Percentiles rank a stretch among this genome's conserved stretches.
phyloP scores from a whole-genome alignment of 805 yeast genomes.

The Candida nemodendra region DNA sequence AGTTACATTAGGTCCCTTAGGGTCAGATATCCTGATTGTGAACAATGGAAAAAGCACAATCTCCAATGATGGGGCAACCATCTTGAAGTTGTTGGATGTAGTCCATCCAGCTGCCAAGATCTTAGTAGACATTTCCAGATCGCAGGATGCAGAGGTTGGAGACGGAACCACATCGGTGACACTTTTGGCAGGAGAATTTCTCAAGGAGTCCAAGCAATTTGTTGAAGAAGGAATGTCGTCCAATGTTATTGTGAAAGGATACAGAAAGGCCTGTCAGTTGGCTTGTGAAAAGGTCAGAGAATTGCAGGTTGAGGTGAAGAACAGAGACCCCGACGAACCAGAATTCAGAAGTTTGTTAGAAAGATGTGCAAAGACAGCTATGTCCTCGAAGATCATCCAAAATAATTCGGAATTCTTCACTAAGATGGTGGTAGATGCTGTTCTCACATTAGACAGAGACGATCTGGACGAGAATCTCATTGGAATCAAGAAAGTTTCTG shows the following conservation, averaged over 20 bases:
- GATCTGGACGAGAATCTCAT: conserved; percentile 87
- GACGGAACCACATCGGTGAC: conserved; percentile 98
- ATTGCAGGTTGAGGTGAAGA: conserved; percentile 63
- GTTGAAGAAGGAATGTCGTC: conserved; percentile 96
- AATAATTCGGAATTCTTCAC: conserved; percentile 88
- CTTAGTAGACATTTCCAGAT: conserved; percentile 88
- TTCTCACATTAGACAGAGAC: conserved; percentile 75
- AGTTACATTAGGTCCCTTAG: conserved; percentile 96
- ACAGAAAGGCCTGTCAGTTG: conserved; percentile 73
- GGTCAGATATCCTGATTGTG: conserved; percentile 91
- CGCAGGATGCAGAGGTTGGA: conserved; percentile 98
- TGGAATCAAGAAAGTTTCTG: conserved; percentile 92
- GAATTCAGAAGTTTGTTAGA: conserved; percentile 76
- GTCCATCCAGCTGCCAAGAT: conserved; percentile 99
- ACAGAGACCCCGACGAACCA: conserved; percentile 44
- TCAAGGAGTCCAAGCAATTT: conserved; percentile 85
- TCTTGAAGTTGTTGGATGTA: conserved; percentile 84
- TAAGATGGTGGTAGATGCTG: conserved; percentile 96
- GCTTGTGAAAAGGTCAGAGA: conserved; percentile 75
- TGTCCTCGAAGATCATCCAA: conserved; percentile 91
- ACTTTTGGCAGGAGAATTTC: conserved; percentile 87
- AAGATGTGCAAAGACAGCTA: conserved; percentile 94
- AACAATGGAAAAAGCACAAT: conserved; percentile 86
- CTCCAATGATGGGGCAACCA: conserved; percentile 98
- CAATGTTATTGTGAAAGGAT: conserved; percentile 84